Conservation (phyloP, 192 early-diverging fungal genomes). For the Geranomyces michiganensis region DNA sequence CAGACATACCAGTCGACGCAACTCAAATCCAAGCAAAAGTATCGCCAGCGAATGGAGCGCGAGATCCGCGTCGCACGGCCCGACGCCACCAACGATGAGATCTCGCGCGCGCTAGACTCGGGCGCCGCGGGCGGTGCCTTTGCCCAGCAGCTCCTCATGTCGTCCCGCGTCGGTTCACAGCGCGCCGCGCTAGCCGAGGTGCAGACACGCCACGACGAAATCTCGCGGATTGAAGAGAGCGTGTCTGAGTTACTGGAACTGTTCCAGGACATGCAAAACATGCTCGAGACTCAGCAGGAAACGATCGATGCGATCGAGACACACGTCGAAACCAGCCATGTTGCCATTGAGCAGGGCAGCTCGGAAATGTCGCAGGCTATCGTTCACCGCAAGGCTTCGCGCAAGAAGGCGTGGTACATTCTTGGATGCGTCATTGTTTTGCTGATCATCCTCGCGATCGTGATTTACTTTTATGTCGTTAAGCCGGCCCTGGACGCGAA, state of each 20-base stretch:
- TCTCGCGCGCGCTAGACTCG: constrained; percentile 59
- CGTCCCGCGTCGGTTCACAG: constrained; percentile 52
- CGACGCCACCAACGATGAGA: constrained; percentile 60
- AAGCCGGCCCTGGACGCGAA: constrained; percentile 10
- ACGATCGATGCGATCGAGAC: constrained; percentile 55
- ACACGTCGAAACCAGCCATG: constrained; percentile 42
- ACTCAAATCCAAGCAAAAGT: constrained; percentile 43
- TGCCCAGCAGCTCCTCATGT: constrained; percentile 57
- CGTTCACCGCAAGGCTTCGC: constrained; percentile 41
- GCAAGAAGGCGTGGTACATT: constrained; percentile 55
- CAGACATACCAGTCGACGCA: constrained; percentile 47
- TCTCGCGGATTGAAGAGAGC: constrained; percentile 56
- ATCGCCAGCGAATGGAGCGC: constrained; percentile 52
- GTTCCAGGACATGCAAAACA: constrained; percentile 67
- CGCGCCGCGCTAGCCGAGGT: constrained; percentile 61
- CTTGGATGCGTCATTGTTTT: constrained; percentile 25
- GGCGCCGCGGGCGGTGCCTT: constrained; percentile 53
- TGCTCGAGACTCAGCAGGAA: constrained; percentile 60
- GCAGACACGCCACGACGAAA: constrained; percentile 64
- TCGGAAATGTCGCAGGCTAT: constrained; percentile 57
- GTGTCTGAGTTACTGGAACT: constrained; percentile 60
- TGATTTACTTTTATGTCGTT: constrained; percentile 28
- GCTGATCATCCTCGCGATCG: constrained; percentile 24
- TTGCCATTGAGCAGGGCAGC: constrained; percentile 43
- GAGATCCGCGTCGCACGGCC: constrained; percentile 58